phyloP scores from a whole-genome alignment of 768 basidiomycete genomes.

The Podaxis sp. region DNA sequence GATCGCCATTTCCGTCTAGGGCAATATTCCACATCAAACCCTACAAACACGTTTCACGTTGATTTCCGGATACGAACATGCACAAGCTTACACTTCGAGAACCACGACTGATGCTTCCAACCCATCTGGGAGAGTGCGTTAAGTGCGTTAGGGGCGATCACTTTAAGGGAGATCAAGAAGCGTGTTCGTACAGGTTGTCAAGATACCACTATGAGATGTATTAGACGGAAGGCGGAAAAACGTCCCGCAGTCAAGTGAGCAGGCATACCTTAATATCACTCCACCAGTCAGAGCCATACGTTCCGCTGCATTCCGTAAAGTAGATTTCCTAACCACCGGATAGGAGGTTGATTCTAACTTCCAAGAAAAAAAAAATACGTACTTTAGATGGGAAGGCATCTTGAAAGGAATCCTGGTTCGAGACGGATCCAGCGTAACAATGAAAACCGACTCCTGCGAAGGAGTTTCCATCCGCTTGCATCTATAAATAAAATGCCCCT shows the following conservation, averaged over 20 bases:
- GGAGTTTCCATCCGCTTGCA: constrained; percentile 50
- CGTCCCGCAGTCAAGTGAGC: not conserved
- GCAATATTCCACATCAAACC: constrained; percentile 78
- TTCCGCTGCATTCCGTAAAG: constrained; percentile 64
- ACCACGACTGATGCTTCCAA: constrained; percentile 24
- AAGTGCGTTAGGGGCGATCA: not conserved
- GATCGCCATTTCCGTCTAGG: constrained; percentile 56
- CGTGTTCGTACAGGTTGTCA: constrained; percentile 42
- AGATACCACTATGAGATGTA: constrained; percentile 52
- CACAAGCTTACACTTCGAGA: constrained; percentile 36
- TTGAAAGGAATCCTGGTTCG: constrained; percentile 53
- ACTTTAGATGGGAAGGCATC: constrained; percentile 53
- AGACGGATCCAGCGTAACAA: constrained; percentile 58
- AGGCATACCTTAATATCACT: constrained; percentile 61
- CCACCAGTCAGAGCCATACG: constrained; percentile 73
- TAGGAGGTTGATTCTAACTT: not conserved
- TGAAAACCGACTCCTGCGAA: constrained; percentile 70
- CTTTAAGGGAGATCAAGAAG: not conserved
- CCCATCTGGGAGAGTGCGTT: constrained; percentile 19
- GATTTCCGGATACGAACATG: not conserved
- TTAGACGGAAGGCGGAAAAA: not conserved
- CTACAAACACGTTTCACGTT: constrained; percentile 20
- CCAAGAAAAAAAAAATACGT: not conserved
- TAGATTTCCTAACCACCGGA: constrained; percentile 33
- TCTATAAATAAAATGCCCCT: constrained; percentile 22